Conservation (phyloP, 371 early-diverging fungal species). For the Dinochytrium kinnereticum region DNA sequence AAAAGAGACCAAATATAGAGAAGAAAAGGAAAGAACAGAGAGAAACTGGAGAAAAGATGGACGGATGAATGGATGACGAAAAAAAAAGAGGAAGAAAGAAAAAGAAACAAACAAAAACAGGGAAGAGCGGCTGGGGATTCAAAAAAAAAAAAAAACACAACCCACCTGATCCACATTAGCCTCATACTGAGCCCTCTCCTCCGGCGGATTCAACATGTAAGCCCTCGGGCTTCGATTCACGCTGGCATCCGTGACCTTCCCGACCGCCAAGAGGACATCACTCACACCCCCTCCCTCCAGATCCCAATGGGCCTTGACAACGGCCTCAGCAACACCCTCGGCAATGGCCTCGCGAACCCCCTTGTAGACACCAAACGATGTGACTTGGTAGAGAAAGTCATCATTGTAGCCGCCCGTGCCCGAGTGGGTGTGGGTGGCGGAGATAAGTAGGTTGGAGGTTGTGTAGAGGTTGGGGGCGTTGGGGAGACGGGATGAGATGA, state of each 20-base stretch:
- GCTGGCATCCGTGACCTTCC: slow-evolving; percentile 54
- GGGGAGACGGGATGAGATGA: slow-evolving; percentile 2
- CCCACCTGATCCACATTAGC: slow-evolving; percentile 58
- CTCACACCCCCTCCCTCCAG: not conserved
- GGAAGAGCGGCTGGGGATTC: not conserved
- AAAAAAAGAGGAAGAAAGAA: not conserved
- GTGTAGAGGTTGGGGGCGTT: slow-evolving; percentile 32
- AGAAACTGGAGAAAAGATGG: not conserved
- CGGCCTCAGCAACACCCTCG: slow-evolving; percentile 60
- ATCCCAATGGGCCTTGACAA: slow-evolving; percentile 56
- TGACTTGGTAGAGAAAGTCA: slow-evolving; percentile 34
- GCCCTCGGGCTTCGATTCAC: slow-evolving; percentile 64
- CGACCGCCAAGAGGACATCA: slow-evolving; percentile 36
- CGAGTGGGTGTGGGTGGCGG: slow-evolving; percentile 70
- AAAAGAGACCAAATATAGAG: not conserved
- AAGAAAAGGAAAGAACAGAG: not conserved
- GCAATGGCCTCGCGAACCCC: slow-evolving; percentile 60
- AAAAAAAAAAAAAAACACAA: slow-evolving; percentile 4
- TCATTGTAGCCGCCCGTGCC: slow-evolving; percentile 43
- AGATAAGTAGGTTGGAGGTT: slow-evolving; percentile 65
- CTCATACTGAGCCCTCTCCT: slow-evolving; percentile 58
- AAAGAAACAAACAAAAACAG: not conserved
- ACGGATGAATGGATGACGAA: too few species aligned
- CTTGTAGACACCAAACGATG: slow-evolving; percentile 47
- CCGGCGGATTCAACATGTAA: slow-evolving; percentile 62